Evolutionary conservation across 2,329 filamentous ascomycete species (phyloP), one percentile per base, ranked within the genome.

Genomic region (Fusarium sp.): DNA sequence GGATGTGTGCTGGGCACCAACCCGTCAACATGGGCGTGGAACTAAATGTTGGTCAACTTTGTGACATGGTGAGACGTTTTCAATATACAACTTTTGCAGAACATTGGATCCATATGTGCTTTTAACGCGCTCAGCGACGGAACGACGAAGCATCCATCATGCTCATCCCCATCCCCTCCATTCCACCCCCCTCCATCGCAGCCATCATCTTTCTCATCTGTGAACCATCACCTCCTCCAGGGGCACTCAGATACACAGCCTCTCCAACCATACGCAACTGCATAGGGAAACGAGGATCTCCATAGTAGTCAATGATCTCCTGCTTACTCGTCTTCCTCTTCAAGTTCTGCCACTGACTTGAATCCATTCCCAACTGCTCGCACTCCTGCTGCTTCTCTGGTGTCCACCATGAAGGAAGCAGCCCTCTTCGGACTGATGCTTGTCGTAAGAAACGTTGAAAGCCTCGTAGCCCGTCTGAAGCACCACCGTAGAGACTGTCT

Each of bases 221-320:
- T 14, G 56, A 45, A 2, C 79, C 81, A 28, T 77, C 63, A 7
- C 66, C 45, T 0, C 83, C 82, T 0, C 80, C 82, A 1, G 78
- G 75, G 0, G 75, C 79, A 1, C 64, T 55, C 3, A 82, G 81
- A 28, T 83, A 82, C 8, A 87, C 77, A 0, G 75, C 75, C 73
- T 88, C 85, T 7, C 79, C 83, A 26, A 88, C 78, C 82, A 88
- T 85, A 20, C 86, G 81, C 55, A 89, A 78, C 80, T 88, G 84
- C 85, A 87, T 86, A 6, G 86, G 83, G 66, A 87, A 86, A 5
- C 73, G 74, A 2, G 60, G 10, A 55, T 88, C 82, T 6, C 82
- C 81, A 54, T 88, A 88, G 55, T 84, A 80, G 28, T 84, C 79
- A 11, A 81, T 79, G 38, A 87, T 77, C 48, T 82, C 80, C 18